Conservation (phyloP, 495 filamentous ascomycete genomes). For the Parathielavia appendiculata region DNA sequence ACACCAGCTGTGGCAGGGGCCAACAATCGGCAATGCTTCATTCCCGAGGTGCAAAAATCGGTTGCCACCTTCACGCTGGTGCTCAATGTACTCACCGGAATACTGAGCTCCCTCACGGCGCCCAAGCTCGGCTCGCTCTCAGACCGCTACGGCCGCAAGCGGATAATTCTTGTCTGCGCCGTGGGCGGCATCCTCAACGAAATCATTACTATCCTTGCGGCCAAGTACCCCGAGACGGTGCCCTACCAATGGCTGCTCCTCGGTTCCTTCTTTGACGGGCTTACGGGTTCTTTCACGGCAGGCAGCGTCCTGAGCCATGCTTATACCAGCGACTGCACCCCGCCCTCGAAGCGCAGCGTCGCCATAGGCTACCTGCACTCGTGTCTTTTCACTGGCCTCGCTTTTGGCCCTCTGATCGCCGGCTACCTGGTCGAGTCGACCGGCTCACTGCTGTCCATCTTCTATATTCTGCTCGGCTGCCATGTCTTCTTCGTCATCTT, state of each 20-base stretch:
- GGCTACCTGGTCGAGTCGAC: slow-evolving; percentile 70
- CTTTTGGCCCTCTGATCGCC: slow-evolving; percentile 72
- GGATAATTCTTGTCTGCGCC: slow-evolving; percentile 61
- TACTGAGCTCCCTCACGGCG: slow-evolving; percentile 66
- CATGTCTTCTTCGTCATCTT: slow-evolving; percentile 67
- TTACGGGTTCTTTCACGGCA: slow-evolving; percentile 81
- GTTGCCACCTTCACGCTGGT: slow-evolving; percentile 73
- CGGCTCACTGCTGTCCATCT: slow-evolving; percentile 62
- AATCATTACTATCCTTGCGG: slow-evolving; percentile 68
- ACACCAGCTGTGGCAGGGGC: slow-evolving; percentile 59
- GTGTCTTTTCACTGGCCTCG: slow-evolving; percentile 79
- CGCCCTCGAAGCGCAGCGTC: slow-evolving; percentile 70
- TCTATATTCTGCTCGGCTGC: slow-evolving; percentile 68
- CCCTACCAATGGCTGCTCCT: slow-evolving; percentile 69
- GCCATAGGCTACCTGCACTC: slow-evolving; percentile 87
- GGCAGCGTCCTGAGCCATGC: slow-evolving; percentile 74
- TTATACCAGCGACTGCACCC: slow-evolving; percentile 84
- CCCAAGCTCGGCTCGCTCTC: slow-evolving; percentile 82
- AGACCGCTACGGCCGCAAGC: slow-evolving; percentile 79
- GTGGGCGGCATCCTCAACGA: slow-evolving; percentile 65
- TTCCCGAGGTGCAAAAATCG: slow-evolving; percentile 64
- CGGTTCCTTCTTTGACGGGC: slow-evolving; percentile 69
- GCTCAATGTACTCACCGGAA: slow-evolving; percentile 62
- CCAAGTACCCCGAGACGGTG: slow-evolving; percentile 63
- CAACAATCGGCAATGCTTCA: slow-evolving; percentile 64